Conservation (phyloP, 129 eudicot species). For the Chrysanthemum lavandulifolium region DNA sequence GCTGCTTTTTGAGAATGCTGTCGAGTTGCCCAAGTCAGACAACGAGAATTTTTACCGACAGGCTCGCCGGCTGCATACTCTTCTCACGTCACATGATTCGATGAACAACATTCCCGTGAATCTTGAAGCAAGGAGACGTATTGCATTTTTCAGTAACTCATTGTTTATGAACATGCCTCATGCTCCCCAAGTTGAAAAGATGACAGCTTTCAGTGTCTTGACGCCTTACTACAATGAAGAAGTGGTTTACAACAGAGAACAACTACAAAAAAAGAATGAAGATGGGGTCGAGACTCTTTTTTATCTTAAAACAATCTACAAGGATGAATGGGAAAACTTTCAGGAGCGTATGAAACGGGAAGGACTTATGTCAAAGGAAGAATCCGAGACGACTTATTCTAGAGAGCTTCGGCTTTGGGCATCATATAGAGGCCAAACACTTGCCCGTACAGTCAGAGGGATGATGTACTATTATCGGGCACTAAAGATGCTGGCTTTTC, state of each 20-base stretch:
- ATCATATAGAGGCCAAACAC: slow-evolving; percentile 93
- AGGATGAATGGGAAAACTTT: slow-evolving; percentile 90
- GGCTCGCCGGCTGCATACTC: slow-evolving; percentile 69
- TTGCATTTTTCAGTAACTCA: slow-evolving; percentile 93
- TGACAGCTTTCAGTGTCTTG: slow-evolving; percentile 94
- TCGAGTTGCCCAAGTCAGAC: slow-evolving; percentile 62
- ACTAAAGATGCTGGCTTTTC: slow-evolving; percentile 87
- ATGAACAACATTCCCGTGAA: slow-evolving; percentile 80
- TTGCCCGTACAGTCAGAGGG: slow-evolving; percentile 91
- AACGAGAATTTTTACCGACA: slow-evolving; percentile 74
- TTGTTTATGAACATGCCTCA: slow-evolving; percentile 98
- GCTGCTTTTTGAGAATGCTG: slow-evolving; percentile 73
- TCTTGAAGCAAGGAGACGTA: slow-evolving; percentile 90
- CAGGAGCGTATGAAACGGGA: slow-evolving; percentile 78
- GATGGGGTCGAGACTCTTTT: slow-evolving; percentile 88
- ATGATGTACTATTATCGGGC: slow-evolving; percentile 99
- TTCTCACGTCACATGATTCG: slow-evolving; percentile 84
- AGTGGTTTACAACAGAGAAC: slow-evolving; percentile 77
- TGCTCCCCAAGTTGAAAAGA: slow-evolving; percentile 97
- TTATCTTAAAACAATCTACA: slow-evolving; percentile 84
- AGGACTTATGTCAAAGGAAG: slow-evolving; percentile 61
- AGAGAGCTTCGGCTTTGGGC: slow-evolving; percentile 94
- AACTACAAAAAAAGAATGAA: slow-evolving; percentile 84
- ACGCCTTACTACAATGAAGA: slow-evolving; percentile 97
- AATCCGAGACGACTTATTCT: slow-evolving; percentile 52